Base-by-base conservation (phyloP, 768 basidiomycete species). In the Trametes meyenii region DNA sequence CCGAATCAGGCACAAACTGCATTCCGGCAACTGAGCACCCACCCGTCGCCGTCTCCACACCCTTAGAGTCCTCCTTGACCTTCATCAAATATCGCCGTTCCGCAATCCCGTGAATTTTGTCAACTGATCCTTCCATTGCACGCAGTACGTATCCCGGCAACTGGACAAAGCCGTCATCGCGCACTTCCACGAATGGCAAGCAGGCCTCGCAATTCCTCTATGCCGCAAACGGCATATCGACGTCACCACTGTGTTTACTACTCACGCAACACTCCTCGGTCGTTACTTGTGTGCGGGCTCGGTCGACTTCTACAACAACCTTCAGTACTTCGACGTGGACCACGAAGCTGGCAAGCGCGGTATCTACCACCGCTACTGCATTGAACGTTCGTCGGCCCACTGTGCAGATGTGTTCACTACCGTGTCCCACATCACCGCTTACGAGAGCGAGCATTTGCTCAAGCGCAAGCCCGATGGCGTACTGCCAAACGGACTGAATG, bases 141-240 rank as follows among this genome's bases (percentile, higher is more conserved):
- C 17, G 8, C 72, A 94, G 92, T 95, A 93, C 70, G 87, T 92
- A 42, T 71, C 90, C 26, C 86, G 86, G 44, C 92, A 97, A 72
- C 82, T 90, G 35, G 79, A 83, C 55, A 92, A 87, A 5, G 94
- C 96, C 17, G 92, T 98, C 68, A 83, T 98, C 60, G 96, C 95
- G 66, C 97, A 99, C 76, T 97, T 99, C 80, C 97, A 99, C 75
- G 97, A 99, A 76, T 99, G 97, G 97, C 97, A 98, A 73, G 96
- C 95, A 10, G 96, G 96, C 46, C 86, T 97, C 48, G 94, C 96
- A 24, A 97, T 98, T 58, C 89, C 94, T 8, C 83, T 98, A 14
- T 96, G 94, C 76, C 83, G 97, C 66, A 98, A 97, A 77, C 85
- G 97, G 54, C 96, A 97, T 72, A 89, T 99, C 72, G 97, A 99